Base-by-base conservation (phyloP, 768 basidiomycete genomes). In the Dentipellis fragilis region DNA sequence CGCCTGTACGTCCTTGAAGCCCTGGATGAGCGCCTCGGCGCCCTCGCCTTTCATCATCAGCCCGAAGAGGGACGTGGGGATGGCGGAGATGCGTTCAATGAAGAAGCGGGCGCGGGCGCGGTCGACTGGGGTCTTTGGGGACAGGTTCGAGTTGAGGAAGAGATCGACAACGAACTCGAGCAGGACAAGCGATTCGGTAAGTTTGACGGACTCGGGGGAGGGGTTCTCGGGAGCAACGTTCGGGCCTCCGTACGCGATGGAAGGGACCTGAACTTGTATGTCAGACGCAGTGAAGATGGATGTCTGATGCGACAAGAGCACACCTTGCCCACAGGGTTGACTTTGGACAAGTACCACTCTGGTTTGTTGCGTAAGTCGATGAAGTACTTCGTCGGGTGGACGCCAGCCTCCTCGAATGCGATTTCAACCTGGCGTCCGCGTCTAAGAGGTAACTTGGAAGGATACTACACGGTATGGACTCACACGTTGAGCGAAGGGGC, bases 251-350 rank as follows among this genome's bases (percentile, higher is more conserved):
- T 81, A 84, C 0, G 80, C 68, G 38, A 86, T 69, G 0, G 81
- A 80, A 19, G 83, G 80, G 14, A 84, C 76, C 80, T 80, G 54
- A 4, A 2, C 21, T n/a, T 16, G 23, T 16, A 9, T n/a, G 12
- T 19, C 7, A 22, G 9, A 8, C 11, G 40, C 23, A 34, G n/a
- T 21, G 8, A 47, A 16, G 5, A 29, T 29, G 10, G 3, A 45
- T 4, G 14, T 7, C 7, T 19, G 6, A 45, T 8, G n/a, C 11
- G 8, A 45, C 12, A 29, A n/a, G 21, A 9, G 63, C 64, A 14
- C 61, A 82, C 84, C 76, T 85, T 86, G 69, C 78, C 78, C 0
- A 77, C 82, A 1, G 80, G 80, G 67, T 87, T 87, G 39, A 87
- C 77, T 57, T 80, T 75, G 0, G 77, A 74, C 0, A 78, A 78